A percentile compares a stretch with the other conserved stretches of the same genome.
phyloP scores from a whole-genome alignment of 306 rosid genomes.

The Inga leiocalycina region DNA sequence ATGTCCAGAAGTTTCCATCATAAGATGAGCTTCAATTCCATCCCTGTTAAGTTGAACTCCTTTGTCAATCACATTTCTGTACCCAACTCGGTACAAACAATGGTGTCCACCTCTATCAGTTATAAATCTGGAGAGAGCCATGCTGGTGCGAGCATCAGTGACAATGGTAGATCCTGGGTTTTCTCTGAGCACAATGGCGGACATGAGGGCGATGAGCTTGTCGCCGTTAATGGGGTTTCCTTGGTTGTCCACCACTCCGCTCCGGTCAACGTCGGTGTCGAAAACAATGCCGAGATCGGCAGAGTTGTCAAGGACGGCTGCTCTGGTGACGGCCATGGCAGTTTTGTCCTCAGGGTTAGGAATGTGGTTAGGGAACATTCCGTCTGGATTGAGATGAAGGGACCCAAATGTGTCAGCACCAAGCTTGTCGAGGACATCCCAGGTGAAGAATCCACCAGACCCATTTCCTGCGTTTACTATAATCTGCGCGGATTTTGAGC shows the following conservation, averaged over 20 bases:
- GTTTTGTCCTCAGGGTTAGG: slow-evolving; percentile 87
- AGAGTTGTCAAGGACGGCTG: slow-evolving; percentile 59
- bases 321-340: slow-evolving; percentile 86
- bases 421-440: slow-evolving; percentile 84
- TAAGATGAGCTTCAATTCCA: slow-evolving; percentile 77
- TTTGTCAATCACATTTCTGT: slow-evolving; percentile 84
- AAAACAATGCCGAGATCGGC: slow-evolving; percentile 90
- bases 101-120: slow-evolving; percentile 72
- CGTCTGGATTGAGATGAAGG: slow-evolving; percentile 82
- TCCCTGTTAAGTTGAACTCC: slow-evolving; percentile 70
- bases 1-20: slow-evolving; percentile 96
- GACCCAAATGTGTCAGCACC: slow-evolving; percentile 97
- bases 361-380: slow-evolving; percentile 93
- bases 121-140: slow-evolving; percentile 70
- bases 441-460: slow-evolving; percentile 93
- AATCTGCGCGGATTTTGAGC: slow-evolving; percentile 53
- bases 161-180: slow-evolving; percentile 80
- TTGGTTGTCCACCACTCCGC: slow-evolving; percentile 71
- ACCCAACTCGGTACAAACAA: slow-evolving; percentile 86
- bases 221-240: slow-evolving; percentile 88
- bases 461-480: slow-evolving; percentile 95
- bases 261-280: slow-evolving; percentile 89
- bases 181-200: slow-evolving; percentile 72
- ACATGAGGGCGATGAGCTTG: slow-evolving; percentile 81
- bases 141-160: slow-evolving; percentile 85